Conservation (phyloP, 768 basidiomycete species). For the Sarcodon aspratus region DNA sequence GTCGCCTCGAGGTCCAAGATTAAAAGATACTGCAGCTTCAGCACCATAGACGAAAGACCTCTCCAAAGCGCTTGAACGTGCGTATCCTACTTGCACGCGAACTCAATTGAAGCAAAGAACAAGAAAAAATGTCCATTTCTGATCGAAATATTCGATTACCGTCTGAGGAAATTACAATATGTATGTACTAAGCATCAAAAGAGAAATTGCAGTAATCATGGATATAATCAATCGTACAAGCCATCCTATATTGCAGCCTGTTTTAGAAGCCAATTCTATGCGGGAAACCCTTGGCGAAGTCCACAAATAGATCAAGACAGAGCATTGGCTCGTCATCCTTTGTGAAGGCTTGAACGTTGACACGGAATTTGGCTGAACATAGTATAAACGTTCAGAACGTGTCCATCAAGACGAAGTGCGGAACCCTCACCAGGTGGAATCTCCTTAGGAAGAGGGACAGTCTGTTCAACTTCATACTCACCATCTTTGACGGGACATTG, state of each 20-base stretch:
- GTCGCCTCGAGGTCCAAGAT: conserved; percentile 19
- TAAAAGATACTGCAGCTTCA: conserved; percentile 10
- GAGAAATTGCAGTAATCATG: neutral
- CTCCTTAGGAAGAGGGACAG: conserved; percentile 80
- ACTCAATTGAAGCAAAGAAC: neutral
- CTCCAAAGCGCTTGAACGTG: neutral
- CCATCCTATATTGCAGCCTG: conserved; percentile 2
- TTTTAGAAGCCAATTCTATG: neutral
- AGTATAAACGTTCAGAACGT: neutral
- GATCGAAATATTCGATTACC: too few species aligned
- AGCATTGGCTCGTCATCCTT: conserved; percentile 62
- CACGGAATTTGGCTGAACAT: conserved; percentile 24
- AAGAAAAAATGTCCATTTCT: neutral
- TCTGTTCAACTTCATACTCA: conserved; percentile 63
- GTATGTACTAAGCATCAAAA: neutral
- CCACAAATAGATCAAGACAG: conserved; percentile 70
- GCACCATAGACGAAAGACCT: neutral
- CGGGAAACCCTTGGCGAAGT: conserved; percentile 48
- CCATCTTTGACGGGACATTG: conserved; percentile 80
- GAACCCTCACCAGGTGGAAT: conserved; percentile 61
- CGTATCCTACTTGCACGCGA: neutral
- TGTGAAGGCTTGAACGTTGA: conserved; percentile 62
- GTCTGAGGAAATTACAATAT: too few species aligned
- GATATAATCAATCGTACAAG: conserved; percentile 12
- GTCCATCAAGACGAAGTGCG: neutral